phyloP scores from a whole-genome alignment of 1,139 yeast genomes.

The Hyphopichia wangnamkhiaoensis region DNA sequence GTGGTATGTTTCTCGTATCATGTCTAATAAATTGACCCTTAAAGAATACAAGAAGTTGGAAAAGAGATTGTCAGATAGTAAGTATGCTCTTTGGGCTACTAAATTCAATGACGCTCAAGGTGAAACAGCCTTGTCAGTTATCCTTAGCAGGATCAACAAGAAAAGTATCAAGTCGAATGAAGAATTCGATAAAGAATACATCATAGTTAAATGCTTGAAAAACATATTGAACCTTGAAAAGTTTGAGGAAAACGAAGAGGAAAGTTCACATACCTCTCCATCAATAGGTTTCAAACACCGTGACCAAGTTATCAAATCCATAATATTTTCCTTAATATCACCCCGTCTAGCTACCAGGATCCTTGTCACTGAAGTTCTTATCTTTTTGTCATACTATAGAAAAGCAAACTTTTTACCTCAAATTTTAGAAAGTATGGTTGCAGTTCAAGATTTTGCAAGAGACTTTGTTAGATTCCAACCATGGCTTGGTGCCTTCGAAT shows the following conservation, averaged over 20 bases:
- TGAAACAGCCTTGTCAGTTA: conserved; percentile 45
- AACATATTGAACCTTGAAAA: conserved; percentile 28
- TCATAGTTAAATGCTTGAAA: conserved; percentile 41
- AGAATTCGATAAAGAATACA: conserved; percentile 43
- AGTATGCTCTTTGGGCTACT: conserved; percentile 32
- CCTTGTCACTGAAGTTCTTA: conserved; percentile 44
- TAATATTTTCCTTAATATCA: conserved; percentile 40
- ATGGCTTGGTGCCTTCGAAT: conserved; percentile 42
- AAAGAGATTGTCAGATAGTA: conserved; percentile 30
- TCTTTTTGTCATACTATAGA: conserved; percentile 33
- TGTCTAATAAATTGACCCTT: conserved; percentile 34
- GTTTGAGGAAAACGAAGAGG: conserved; percentile 15
- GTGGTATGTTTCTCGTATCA: conserved; percentile 43
- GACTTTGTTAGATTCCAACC: conserved; percentile 42
- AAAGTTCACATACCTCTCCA: conserved; percentile 11
- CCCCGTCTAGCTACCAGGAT: conserved; percentile 45
- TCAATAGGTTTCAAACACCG: conserved; percentile 20
- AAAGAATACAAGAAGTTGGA: conserved; percentile 40
- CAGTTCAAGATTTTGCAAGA: conserved; percentile 37
- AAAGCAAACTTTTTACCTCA: conserved; percentile 25
- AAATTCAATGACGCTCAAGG: conserved; percentile 43
- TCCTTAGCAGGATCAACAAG: conserved; percentile 39
- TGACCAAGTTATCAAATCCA: conserved; percentile 34
- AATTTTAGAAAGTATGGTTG: conserved; percentile 34
- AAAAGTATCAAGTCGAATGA: conserved; percentile 48